Conservation (phyloP, 1,284 basidiomycete genomes). For the Ceratobasidium sp. region DNA sequence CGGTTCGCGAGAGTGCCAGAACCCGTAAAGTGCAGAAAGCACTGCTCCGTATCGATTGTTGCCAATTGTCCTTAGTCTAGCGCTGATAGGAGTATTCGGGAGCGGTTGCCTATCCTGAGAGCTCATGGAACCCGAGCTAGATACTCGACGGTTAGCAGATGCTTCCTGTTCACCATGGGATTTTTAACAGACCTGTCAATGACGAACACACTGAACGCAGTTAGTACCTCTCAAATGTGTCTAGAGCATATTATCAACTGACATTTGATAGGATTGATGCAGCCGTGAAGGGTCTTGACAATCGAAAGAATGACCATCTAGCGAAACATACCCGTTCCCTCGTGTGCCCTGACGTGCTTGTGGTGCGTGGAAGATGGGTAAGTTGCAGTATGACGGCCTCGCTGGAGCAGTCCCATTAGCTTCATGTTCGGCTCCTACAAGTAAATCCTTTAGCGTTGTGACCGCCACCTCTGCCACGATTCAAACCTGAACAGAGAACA, state of each 20-base stretch:
- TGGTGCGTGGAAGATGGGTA: slow-evolving; percentile 62
- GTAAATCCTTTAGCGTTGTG: no score
- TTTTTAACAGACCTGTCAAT: slow-evolving; percentile 56
- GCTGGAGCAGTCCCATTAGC: slow-evolving; percentile 52
- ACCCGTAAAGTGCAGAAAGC: slow-evolving; percentile 59
- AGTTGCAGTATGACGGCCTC: slow-evolving; percentile 61
- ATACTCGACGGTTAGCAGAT: slow-evolving; percentile 44
- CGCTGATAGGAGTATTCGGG: slow-evolving; percentile 55
- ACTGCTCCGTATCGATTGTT: slow-evolving; percentile 66
- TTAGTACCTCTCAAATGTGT: no score
- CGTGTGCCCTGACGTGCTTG: slow-evolving; percentile 44
- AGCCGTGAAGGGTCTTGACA: slow-evolving; percentile 64
- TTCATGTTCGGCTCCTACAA: slow-evolving; percentile 46
- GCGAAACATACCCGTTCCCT: slow-evolving; percentile 59
- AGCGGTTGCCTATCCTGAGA: slow-evolving; percentile 55
- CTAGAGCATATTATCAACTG: no score
- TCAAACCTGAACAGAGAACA: not conserved
- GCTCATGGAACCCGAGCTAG: slow-evolving; percentile 62
- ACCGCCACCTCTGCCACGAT: not conserved
- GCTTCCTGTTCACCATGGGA: not conserved
- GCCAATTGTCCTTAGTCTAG: slow-evolving; percentile 50
- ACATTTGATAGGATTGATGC: slow-evolving; percentile 64
- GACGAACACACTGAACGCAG: slow-evolving; percentile 63
- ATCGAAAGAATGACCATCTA: slow-evolving; percentile 60
- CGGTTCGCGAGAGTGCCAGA: slow-evolving; percentile 61